Percentiles rank a stretch among this genome's conserved stretches.
phyloP scores from a whole-genome alignment of 495 filamentous ascomycete species.

The Aspergillus hancockii region DNA sequence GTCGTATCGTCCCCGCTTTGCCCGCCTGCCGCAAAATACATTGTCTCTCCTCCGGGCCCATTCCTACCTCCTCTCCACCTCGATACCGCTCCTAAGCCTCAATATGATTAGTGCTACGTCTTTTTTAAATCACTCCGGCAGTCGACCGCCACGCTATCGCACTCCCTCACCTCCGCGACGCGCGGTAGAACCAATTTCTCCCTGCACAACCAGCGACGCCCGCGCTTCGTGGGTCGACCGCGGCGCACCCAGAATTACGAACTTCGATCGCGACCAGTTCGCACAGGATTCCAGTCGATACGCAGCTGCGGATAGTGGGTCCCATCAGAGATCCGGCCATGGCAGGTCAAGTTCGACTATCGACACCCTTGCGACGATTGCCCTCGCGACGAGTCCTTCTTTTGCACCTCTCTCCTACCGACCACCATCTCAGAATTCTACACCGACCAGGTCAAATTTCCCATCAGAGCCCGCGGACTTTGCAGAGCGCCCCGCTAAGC shows the following conservation, averaged over 20 bases:
- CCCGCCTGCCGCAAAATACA: conserved; percentile 40
- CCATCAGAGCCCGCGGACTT: conserved; percentile 29
- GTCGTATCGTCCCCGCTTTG: conserved; percentile 50
- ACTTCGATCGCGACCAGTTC: conserved; percentile 32
- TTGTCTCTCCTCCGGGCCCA: conserved; percentile 30
- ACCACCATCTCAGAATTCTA: conserved; percentile 33
- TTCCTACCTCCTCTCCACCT: conserved; percentile 15
- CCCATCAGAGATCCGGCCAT: conserved; percentile 43
- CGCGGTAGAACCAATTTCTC: conserved; percentile 55
- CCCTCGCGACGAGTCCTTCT: conserved; percentile 51
- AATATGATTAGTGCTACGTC: conserved; percentile 50
- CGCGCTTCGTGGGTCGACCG: conserved; percentile 37
- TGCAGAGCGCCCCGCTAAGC: conserved; percentile 59
- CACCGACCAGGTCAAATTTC: conserved; percentile 35
- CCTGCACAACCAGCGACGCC: conserved; percentile 36
- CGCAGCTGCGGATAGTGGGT: conserved; percentile 20
- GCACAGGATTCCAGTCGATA: conserved; percentile 23
- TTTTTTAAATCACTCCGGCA: conserved; percentile 41
- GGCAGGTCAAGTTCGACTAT: conserved; percentile 52
- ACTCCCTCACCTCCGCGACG: conserved; percentile 57
- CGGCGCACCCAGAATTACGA: conserved; percentile 27
- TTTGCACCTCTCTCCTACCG: conserved; percentile 40
- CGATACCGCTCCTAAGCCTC: conserved; percentile 16
- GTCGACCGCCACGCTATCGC: conserved; percentile 51
- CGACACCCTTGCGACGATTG: conserved; percentile 57